These are phyloP conservation scores for Amorphotheca resinae DNA, from an alignment of 495 filamentous ascomycete genomes.

Conservation along the genomic window DNA sequence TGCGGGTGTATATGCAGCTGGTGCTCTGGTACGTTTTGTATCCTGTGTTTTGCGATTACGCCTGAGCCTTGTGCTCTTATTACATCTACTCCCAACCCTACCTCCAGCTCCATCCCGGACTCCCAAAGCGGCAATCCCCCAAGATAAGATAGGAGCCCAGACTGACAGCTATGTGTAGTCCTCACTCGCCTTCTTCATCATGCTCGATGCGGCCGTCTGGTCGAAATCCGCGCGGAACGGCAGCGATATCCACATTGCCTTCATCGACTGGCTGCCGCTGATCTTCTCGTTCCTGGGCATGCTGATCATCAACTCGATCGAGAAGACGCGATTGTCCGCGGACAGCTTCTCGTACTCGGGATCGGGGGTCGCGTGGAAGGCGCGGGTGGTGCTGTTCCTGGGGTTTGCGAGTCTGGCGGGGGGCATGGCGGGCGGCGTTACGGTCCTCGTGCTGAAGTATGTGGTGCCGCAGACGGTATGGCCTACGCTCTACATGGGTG, in stretches of 20 bases:
- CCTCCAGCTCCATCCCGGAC: neutral
- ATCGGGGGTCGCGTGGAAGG: constrained; percentile 88
- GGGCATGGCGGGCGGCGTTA: constrained; percentile 83
- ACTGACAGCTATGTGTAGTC: constrained; percentile 44
- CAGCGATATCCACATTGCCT: constrained; percentile 77
- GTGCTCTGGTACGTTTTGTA: constrained; percentile 60
- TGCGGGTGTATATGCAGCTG: constrained; percentile 73
- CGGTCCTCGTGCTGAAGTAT: constrained; percentile 86
- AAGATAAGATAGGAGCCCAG: no score
- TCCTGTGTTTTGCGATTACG: neutral
- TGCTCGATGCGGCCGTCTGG: constrained; percentile 84
- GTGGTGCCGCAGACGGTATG: constrained; percentile 65
- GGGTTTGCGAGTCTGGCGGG: constrained; percentile 92
- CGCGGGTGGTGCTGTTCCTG: constrained; percentile 84
- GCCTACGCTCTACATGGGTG: constrained; percentile 83
- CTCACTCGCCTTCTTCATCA: constrained; percentile 91
- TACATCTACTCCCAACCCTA: neutral
- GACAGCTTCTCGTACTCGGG: constrained; percentile 84
- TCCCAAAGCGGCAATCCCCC: neutral
- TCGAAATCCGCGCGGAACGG: constrained; percentile 68
- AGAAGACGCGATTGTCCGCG: constrained; percentile 75
- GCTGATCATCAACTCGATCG: constrained; percentile 98
- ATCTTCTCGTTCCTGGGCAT: constrained; percentile 91
- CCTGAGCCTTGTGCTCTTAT: neutral
- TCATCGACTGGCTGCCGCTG: constrained; percentile 96